phyloP scores from a whole-genome alignment of 805 yeast species.

The Barnettozyma siamensis region DNA sequence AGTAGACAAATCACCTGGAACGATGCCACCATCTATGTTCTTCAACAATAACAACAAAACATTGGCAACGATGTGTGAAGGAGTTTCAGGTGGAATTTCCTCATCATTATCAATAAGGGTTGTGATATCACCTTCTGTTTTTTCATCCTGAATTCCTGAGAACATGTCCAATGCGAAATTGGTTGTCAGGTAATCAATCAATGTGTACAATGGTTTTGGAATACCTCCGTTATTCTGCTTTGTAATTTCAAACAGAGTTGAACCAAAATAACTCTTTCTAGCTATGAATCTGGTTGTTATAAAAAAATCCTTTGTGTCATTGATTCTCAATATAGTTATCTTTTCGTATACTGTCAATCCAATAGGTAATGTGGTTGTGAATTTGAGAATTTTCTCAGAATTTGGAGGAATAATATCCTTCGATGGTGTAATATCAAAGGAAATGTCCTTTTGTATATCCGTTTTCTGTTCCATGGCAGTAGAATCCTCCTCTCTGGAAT shows the following conservation, averaged over 20 bases:
- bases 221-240: constrained; percentile 22
- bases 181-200: constrained; percentile 26
- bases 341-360: constrained; percentile 21
- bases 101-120: constrained; percentile 19
- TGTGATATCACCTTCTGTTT: constrained; percentile 19
- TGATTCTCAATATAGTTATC: constrained; percentile 25
- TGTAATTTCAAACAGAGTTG: constrained; percentile 26
- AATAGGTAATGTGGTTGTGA: constrained; percentile 23
- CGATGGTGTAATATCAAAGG: constrained; percentile 17
- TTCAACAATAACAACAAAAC: constrained; percentile 27
- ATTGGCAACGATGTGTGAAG: constrained; percentile 23
- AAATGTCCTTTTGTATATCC: constrained; percentile 19
- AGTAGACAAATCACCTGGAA: constrained; percentile 28
- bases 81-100: constrained; percentile 19
- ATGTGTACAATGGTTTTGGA: constrained; percentile 27
- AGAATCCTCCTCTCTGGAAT: constrained; percentile 14
- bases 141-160: constrained; percentile 18
- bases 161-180: constrained; percentile 24
- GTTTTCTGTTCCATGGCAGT: constrained; percentile 4
- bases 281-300: constrained; percentile 25
- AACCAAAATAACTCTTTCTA: constrained; percentile 25
- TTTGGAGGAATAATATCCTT: constrained; percentile 24
- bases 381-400: constrained; percentile 19
- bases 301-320: constrained; percentile 28
- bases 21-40: constrained; percentile 36